phyloP scores from a whole-genome alignment of 176 grass and related monocot genomes.

The Triticum turgidum region DNA sequence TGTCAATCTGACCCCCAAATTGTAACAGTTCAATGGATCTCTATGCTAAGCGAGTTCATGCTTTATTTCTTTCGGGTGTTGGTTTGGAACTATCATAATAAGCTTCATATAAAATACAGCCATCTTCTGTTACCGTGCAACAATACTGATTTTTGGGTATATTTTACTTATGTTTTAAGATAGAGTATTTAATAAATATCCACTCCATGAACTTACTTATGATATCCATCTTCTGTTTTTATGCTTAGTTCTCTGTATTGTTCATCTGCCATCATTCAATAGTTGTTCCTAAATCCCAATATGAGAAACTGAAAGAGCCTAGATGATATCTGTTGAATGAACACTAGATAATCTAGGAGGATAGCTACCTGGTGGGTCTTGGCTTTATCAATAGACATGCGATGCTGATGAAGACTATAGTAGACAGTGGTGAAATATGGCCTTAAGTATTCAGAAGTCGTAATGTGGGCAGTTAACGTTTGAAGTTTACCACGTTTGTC shows the following conservation, averaged over 20 bases:
- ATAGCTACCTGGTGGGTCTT: not conserved
- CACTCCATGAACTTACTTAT: not conserved
- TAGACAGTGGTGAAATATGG: not conserved
- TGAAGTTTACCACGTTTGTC: not conserved
- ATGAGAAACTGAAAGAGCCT: not conserved
- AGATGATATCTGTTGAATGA: not conserved
- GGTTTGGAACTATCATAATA: not conserved
- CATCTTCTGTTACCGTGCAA: not conserved
- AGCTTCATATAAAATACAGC: not conserved
- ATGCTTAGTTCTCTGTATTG: not conserved
- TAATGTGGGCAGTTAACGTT: not conserved
- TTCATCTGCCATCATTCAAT: not conserved
- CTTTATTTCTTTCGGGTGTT: not conserved
- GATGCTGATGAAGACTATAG: not conserved
- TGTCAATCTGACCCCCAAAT: not conserved
- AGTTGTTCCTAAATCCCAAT: not conserved
- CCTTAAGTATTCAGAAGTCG: not conserved
- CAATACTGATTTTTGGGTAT: not conserved
- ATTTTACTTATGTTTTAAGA: not conserved
- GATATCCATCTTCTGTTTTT: conserved; percentile 7
- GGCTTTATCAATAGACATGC: not conserved
- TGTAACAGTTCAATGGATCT: not conserved
- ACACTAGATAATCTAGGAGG: not conserved
- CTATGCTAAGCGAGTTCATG: not conserved
- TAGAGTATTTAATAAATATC: not conserved